Percentiles rank a stretch among this genome's conserved stretches.
Conservation (phyloP, 1,284 basidiomycete species). For the Cystobasidium pallidum region DNA sequence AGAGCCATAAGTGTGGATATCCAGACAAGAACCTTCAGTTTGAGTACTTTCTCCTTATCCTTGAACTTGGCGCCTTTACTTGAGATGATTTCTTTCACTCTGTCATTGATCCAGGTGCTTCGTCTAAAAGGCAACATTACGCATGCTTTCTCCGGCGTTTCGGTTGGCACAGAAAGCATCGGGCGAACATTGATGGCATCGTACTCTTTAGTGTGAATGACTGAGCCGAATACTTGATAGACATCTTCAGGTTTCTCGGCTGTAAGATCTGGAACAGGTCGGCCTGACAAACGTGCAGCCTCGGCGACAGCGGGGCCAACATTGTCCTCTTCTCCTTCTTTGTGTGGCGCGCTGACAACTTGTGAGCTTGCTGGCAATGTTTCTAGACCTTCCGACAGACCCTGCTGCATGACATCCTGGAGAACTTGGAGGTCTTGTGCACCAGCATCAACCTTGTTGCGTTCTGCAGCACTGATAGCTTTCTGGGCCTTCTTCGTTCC, state of each 20-base stretch:
- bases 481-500: conserved; percentile 90
- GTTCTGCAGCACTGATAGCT: conserved; percentile 76
- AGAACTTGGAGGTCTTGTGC: conserved; percentile 73
- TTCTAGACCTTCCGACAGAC: conserved; percentile 72
- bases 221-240: conserved; percentile 23
- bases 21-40: conserved; percentile 29
- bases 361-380: conserved; percentile 64
- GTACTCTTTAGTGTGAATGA: conserved; percentile 36
- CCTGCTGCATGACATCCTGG: conserved; percentile 73
- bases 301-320: conserved; percentile 11
- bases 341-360: not conserved
- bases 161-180: conserved; percentile 1
- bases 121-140: conserved; percentile 24
- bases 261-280: conserved; percentile 28
- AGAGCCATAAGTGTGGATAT: conserved; percentile 29
- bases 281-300: conserved; percentile 23
- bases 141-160: conserved; percentile 9
- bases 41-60: conserved; percentile 3
- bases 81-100: conserved; percentile 28
- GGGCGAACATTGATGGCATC: conserved; percentile 26
- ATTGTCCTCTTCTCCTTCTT: conserved; percentile 9
- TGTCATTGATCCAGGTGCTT: conserved; percentile 41
- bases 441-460: conserved; percentile 81
- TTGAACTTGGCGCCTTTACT: conserved; percentile 17
- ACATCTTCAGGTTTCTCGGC: conserved; percentile 38